phyloP scores from a whole-genome alignment of 2,329 filamentous ascomycete genomes.

The Ophiostoma angusticollis region DNA sequence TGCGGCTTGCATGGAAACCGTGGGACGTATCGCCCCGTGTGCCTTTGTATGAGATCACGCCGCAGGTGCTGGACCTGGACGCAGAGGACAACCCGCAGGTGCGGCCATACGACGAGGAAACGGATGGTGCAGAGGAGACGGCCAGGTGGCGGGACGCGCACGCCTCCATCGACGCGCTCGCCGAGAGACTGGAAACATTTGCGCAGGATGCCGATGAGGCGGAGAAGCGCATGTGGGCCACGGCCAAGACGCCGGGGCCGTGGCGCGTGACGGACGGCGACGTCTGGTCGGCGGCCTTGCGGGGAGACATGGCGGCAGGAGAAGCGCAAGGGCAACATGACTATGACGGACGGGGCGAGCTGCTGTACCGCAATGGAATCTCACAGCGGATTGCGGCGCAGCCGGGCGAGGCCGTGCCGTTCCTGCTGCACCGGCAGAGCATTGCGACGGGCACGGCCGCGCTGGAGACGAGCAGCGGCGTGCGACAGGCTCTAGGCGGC shows the following conservation, averaged over 20 bases:
- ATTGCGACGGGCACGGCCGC: background rate
- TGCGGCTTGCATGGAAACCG: background rate
- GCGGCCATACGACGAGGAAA: conserved; percentile 25
- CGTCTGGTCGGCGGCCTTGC: conserved; percentile 28
- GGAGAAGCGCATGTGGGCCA: conserved; percentile 6
- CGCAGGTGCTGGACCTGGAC: conserved; percentile 39
- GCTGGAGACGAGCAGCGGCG: no score
- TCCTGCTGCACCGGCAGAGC: conserved; percentile 18
- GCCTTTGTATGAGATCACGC: conserved; percentile 26
- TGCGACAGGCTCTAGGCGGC: conserved; percentile 11
- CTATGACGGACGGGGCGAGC: background rate
- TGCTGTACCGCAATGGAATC: conserved; percentile 20
- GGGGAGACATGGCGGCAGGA: conserved; percentile 1
- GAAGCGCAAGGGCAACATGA: background rate
- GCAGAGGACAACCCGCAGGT: conserved; percentile 31
- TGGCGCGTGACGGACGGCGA: conserved; percentile 32
- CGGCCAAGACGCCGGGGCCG: conserved; percentile 12
- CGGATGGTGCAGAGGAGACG: conserved; percentile 21
- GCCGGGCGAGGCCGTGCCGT: conserved; percentile 13
- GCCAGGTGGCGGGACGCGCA: conserved; percentile 19
- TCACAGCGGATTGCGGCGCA: conserved; percentile 12
- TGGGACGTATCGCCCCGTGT: background rate
- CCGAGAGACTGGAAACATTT: conserved; percentile 20
- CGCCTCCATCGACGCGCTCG: conserved; percentile 14
- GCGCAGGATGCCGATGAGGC: conserved; percentile 15